A percentile compares a stretch with the other conserved stretches of the same genome.
Conservation (phyloP, 2,329 filamentous ascomycete genomes). For the Colletotrichum spinosum region DNA sequence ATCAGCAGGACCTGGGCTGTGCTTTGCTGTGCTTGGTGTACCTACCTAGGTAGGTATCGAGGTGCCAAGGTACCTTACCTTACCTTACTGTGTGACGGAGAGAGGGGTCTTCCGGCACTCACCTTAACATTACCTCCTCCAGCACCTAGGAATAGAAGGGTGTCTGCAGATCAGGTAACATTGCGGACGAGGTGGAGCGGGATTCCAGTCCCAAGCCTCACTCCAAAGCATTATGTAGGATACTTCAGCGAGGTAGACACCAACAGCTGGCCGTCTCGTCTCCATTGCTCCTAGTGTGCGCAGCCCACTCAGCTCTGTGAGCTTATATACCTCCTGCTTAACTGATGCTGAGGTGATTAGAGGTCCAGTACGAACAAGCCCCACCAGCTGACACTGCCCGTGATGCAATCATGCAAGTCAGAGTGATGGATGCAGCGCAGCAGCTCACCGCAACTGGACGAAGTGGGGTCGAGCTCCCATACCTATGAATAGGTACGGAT, state of each 20-base stretch:
- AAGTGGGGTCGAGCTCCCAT: slow-evolving; percentile 12
- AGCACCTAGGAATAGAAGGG: too few relatives aligned
- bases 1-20: too few relatives aligned
- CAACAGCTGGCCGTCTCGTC: background rate
- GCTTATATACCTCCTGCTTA: background rate
- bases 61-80: too few relatives aligned
- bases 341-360: background rate
- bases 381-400: slow-evolving; percentile 34
- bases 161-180: slow-evolving; percentile 19
- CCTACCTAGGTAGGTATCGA: too few relatives aligned
- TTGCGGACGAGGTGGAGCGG: slow-evolving; percentile 36
- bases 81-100: too few relatives aligned
- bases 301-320: slow-evolving; percentile 21
- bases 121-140: too few relatives aligned
- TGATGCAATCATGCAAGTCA: slow-evolving; percentile 38
- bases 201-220: slow-evolving; percentile 26
- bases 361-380: slow-evolving; percentile 2
- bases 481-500: too few relatives aligned
- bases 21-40: too few relatives aligned
- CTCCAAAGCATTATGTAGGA: too few relatives aligned
- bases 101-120: too few relatives aligned
- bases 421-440: slow-evolving; percentile 17
- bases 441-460: slow-evolving; percentile 34
- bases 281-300: slow-evolving; percentile 7
- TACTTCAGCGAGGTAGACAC: slow-evolving; percentile 8